Evolutionary conservation across 2,329 filamentous ascomycete species (phyloP).

Genomic region (Cephalotrichum gorgonifer): DNA sequence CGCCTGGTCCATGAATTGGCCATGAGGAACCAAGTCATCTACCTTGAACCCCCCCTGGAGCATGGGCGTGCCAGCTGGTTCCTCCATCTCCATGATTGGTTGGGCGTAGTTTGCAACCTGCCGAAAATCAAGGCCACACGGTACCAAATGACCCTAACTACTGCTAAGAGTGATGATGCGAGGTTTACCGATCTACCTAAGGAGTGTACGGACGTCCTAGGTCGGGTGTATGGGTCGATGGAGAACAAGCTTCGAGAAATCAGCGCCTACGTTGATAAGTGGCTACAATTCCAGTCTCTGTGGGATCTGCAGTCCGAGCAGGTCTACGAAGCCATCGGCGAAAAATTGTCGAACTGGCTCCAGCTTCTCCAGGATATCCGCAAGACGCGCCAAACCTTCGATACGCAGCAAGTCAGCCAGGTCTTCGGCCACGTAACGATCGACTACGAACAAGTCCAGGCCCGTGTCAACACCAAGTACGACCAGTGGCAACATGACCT

Average conservation of each 20-base stretch:
- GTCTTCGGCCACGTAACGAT: slow-evolving; percentile 91
- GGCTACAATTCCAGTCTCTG: slow-evolving; percentile 95
- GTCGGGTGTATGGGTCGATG: slow-evolving; percentile 70
- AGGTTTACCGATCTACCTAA: slow-evolving; percentile 79
- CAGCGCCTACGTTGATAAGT: slow-evolving; percentile 84
- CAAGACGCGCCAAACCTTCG: slow-evolving; percentile 90
- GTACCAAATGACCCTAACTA: slow-evolving; percentile 80
- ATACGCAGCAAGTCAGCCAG: slow-evolving; percentile 88
- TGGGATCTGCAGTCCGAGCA: slow-evolving; percentile 97
- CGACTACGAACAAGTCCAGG: slow-evolving; percentile 97
- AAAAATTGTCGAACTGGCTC: slow-evolving; percentile 86
- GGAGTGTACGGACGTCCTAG: slow-evolving; percentile 69
- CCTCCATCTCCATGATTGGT: slow-evolving; percentile 83
- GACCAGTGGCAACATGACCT: slow-evolving; percentile 99
- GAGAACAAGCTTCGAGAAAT: slow-evolving; percentile 76
- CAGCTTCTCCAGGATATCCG: slow-evolving; percentile 95
- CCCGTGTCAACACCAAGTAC: slow-evolving; percentile 97
- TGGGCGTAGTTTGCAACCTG: slow-evolving; percentile 84
- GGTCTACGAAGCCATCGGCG: slow-evolving; percentile 83
- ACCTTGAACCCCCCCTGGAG: slow-evolving; percentile 86
- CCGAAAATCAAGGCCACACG: slow-evolving; percentile 90
- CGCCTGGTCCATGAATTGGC: slow-evolving; percentile 82
- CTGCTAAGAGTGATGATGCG: slow-evolving; percentile 50
- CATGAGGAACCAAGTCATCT: slow-evolving; percentile 97
- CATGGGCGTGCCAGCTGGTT: slow-evolving; percentile 92